Evolutionary conservation across 768 basidiomycete species (phyloP).

Genomic region (Strobilomyces confusus): DNA sequence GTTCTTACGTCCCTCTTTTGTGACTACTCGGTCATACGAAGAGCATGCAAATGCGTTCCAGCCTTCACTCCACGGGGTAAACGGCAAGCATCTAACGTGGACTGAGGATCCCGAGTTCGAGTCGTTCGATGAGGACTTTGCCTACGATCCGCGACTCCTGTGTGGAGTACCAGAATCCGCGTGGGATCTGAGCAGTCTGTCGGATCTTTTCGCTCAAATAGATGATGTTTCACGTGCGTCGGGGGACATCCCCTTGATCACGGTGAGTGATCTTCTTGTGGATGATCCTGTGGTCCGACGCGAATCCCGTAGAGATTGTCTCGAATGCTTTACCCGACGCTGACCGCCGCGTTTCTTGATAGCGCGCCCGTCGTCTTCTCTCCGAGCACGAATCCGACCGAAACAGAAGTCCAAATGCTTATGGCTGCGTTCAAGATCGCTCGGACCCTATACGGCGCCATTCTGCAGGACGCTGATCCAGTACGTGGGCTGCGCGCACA

Average conservation of each 20-base stretch:
- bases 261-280: conserved; percentile 20
- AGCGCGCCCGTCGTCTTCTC: conserved; percentile 80
- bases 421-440: conserved; percentile 54
- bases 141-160: conserved; percentile 19
- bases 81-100: conserved; percentile 25
- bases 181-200: conserved; percentile 37
- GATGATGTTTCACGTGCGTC: conserved; percentile 12
- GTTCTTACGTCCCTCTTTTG: conserved; percentile 64
- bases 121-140: conserved; percentile 30
- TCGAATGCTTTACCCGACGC: conserved; percentile 68
- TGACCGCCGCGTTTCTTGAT: conserved; percentile 85
- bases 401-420: conserved; percentile 59
- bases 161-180: conserved; percentile 10
- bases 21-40: conserved; percentile 44
- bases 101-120: conserved; percentile 22
- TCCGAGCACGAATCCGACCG: conserved; percentile 53
- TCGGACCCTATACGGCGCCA: conserved; percentile 53
- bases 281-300: conserved; percentile 14
- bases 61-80: conserved; percentile 13
- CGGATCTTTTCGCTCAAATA: conserved; percentile 16
- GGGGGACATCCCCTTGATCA: conserved; percentile 22
- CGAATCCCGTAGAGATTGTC: conserved; percentile 54
- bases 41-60: conserved; percentile 49
- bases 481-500: conserved; percentile 20
- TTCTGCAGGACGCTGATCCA: conserved; percentile 44